Evolutionary conservation across 2,329 filamentous ascomycete species (phyloP), one percentile per base, ranked within the genome.

Genomic region (Didymella pomorum): DNA sequence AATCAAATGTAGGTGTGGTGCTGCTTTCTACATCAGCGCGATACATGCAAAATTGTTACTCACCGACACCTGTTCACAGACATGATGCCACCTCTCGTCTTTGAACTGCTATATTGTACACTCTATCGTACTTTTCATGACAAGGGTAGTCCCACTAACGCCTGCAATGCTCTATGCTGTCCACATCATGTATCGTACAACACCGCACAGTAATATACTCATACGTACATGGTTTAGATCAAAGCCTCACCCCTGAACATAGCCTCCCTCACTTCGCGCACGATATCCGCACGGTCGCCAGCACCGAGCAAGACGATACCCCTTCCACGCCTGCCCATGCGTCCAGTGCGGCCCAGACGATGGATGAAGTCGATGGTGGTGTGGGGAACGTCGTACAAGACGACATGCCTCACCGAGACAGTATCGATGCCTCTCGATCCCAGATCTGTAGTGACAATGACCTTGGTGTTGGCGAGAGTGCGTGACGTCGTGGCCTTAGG

Each of bases 321-420:
- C 55, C 93, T 85, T 16, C 95, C 95, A 74, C 95, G 86, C 61
- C 93, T 86, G 2, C 93, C 93, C 92, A 98, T 98, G 31, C 95
- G 86, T 0, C 95, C 95, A 1, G 95, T 92, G 56, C 95, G 86
- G 16, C 95, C 95, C 4, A 98, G 86, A 16, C 96, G 89, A 78
- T 99, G 96, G 71, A 99, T 97, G 71, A 99, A 99, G 77, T 99
- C 96, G 60, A 99, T 96, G 0, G 93, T 96, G 0, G 92, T 96
- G 74, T 98, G 94, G 4, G 95, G 95, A n/a, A 99, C 94, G 74
- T 99, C 93, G 76, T 97, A 98, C 25, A 99, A 80, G 53, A 99
- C 89, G 51, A 99, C 95, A 66, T 96, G 92, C 56, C 91, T 86
- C 18, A 98, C 94, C 18, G 92, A 90, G 28, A 97, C 79, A 0